A percentile compares a stretch with the other conserved stretches of the same genome.
Evolutionary conservation across 495 filamentous ascomycete species (phyloP).

Genomic region (Viridothelium virens): DNA sequence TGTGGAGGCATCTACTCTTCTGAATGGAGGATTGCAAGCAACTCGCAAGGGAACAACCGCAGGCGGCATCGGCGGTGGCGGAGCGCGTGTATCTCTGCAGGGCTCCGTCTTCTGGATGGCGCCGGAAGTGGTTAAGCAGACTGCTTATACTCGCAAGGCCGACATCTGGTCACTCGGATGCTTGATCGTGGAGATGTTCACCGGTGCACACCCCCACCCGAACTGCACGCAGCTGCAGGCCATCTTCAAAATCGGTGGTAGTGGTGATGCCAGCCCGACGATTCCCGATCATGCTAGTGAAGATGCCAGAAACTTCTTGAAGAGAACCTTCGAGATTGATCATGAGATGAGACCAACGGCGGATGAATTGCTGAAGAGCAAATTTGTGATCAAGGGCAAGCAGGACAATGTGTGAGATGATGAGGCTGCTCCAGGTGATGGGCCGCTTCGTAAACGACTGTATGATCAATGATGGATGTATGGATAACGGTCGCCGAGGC

Average conservation of each 20-base stretch:
- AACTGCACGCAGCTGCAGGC: conserved; percentile 96
- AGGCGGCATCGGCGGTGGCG: conserved; percentile 44
- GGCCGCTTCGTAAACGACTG: neutral
- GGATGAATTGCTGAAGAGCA: conserved; percentile 62
- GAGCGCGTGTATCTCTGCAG: conserved; percentile 84
- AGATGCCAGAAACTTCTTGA: conserved; percentile 79
- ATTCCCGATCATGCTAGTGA: conserved; percentile 77
- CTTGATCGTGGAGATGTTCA: conserved; percentile 98
- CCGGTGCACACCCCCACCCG: conserved; percentile 89
- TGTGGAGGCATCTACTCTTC: conserved; percentile 67
- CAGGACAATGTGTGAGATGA: neutral
- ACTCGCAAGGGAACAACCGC: conserved; percentile 2
- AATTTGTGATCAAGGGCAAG: neutral
- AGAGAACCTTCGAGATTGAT: conserved; percentile 88
- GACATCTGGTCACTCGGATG: conserved; percentile 99
- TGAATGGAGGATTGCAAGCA: conserved; percentile 28
- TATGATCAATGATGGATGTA: neutral
- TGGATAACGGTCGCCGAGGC: neutral
- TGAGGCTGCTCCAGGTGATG: no score
- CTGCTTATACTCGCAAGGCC: conserved; percentile 96
- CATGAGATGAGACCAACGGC: conserved; percentile 85
- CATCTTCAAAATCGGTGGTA: conserved; percentile 91
- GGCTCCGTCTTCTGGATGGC: conserved; percentile 99
- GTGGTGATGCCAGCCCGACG: conserved; percentile 75
- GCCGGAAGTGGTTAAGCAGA: conserved; percentile 95